phyloP scores from a whole-genome alignment of 169 alveolate species.

The Cystoisospora suis region DNA sequence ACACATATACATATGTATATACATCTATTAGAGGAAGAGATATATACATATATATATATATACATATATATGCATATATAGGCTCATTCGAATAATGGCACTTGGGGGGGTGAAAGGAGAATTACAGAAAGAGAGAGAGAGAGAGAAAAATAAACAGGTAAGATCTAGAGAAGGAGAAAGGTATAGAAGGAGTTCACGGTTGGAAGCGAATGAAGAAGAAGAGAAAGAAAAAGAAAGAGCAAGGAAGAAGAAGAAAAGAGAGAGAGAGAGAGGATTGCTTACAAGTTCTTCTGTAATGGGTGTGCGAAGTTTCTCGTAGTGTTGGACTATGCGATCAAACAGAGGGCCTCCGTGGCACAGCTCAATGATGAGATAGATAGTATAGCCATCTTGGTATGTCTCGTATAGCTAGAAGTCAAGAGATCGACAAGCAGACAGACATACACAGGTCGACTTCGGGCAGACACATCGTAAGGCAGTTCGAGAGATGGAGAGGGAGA shows the following conservation, averaged over 20 bases:
- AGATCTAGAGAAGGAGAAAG: not conserved
- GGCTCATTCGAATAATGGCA: too few species aligned
- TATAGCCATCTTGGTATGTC: conserved; percentile 62
- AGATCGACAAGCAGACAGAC: too few species aligned
- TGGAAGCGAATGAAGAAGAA: not conserved
- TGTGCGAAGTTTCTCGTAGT: conserved; percentile 44
- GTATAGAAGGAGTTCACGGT: not conserved
- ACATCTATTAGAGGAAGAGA: too few species aligned
- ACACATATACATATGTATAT: too few species aligned
- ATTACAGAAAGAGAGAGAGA: too few species aligned
- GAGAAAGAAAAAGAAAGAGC: not conserved
- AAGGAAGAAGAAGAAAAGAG: not conserved
- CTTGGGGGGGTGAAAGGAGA: too few species aligned
- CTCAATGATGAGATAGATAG: conserved; percentile 61
- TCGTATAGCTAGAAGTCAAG: conserved; percentile 64
- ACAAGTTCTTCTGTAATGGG: conserved; percentile 76
- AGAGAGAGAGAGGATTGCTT: not conserved
- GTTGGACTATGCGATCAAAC: conserved; percentile 55
- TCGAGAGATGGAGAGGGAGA: too few species aligned
- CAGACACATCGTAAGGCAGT: too few species aligned
- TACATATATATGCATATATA: too few species aligned
- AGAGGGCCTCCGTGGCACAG: conserved; percentile 66
- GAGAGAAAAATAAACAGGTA: too few species aligned
- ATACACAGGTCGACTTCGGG: too few species aligned
- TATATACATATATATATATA: too few species aligned